phyloP scores from a whole-genome alignment of 129 eudicot species.

The Artemisia argyi region DNA sequence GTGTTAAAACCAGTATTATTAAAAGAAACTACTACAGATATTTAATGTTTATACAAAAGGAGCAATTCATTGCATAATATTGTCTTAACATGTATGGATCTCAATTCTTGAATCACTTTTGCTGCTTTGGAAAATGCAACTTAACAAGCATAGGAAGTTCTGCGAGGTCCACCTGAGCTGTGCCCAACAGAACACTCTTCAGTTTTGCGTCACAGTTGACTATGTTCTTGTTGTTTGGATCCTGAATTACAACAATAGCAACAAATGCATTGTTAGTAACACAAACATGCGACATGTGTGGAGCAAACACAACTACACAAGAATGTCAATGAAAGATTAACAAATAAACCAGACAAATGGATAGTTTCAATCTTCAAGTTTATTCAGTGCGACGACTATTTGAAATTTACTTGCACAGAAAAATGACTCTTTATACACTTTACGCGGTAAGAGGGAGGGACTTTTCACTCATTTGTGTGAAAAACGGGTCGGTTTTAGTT shows the following conservation, averaged over 20 bases:
- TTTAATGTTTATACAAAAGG: neutral
- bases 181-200: slow-evolving; percentile 84
- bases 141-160: slow-evolving; percentile 89
- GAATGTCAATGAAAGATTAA: neutral
- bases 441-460: too few species aligned
- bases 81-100: slow-evolving; percentile 3
- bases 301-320: neutral
- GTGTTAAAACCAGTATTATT: neutral
- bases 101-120: slow-evolving; percentile 42
- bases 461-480: too few species aligned
- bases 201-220: slow-evolving; percentile 91
- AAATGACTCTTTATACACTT: too few species aligned
- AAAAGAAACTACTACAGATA: neutral
- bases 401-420: neutral
- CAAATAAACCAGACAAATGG: neutral
- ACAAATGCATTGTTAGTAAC: slow-evolving; percentile 4
- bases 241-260: slow-evolving; percentile 46
- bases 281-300: neutral
- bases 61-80: slow-evolving; percentile 4
- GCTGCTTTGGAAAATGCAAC: slow-evolving; percentile 81
- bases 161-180: slow-evolving; percentile 70
- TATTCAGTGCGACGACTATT: neutral
- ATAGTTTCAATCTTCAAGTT: neutral
- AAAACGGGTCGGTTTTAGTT: too few species aligned
- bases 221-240: slow-evolving; percentile 76